A percentile compares a stretch with the other conserved stretches of the same genome.
These are phyloP conservation scores for Candida germanica DNA, from an alignment of 805 yeast genomes.

Conservation along the genomic window DNA sequence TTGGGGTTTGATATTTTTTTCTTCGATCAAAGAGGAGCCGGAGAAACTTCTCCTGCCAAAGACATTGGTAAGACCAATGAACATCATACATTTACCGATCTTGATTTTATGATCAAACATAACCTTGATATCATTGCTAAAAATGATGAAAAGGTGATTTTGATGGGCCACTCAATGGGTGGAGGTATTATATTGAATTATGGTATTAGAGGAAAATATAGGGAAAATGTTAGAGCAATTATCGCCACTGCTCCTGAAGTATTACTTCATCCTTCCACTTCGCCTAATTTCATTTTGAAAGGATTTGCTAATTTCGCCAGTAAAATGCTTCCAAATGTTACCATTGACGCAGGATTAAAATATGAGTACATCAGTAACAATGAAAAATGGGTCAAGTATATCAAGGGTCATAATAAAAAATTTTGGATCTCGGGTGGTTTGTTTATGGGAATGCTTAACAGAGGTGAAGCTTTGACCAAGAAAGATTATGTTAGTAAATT, in stretches of 20 bases:
- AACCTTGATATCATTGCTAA: slow-evolving; percentile 32
- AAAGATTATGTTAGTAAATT: slow-evolving; percentile 33
- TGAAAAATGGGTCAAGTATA: slow-evolving; percentile 42
- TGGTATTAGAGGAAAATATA: slow-evolving; percentile 51
- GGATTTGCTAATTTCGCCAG: slow-evolving; percentile 37
- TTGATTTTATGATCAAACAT: slow-evolving; percentile 53
- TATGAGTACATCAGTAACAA: slow-evolving; percentile 55
- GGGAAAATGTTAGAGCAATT: slow-evolving; percentile 44
- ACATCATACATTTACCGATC: slow-evolving; percentile 51
- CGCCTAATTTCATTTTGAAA: slow-evolving; percentile 48
- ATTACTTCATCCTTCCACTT: slow-evolving; percentile 52
- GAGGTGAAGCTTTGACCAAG: slow-evolving; percentile 55
- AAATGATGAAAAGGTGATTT: slow-evolving; percentile 39
- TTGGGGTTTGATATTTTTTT: slow-evolving; percentile 63
- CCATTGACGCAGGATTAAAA: slow-evolving; percentile 53
- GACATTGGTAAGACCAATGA: slow-evolving; percentile 58
- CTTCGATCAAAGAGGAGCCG: slow-evolving; percentile 77
- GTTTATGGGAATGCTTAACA: slow-evolving; percentile 55
- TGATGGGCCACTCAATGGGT: slow-evolving; percentile 80
- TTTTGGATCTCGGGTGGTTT: slow-evolving; percentile 54
- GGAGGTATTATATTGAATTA: slow-evolving; percentile 70
- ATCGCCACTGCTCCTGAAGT: slow-evolving; percentile 61
- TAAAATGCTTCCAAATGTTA: slow-evolving; percentile 44
- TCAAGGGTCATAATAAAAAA: slow-evolving; percentile 37
- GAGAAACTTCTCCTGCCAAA: slow-evolving; percentile 56